These are phyloP conservation scores for Helianthus tuberosus DNA, from an alignment of 129 eudicot species.

Conservation along the genomic window DNA sequence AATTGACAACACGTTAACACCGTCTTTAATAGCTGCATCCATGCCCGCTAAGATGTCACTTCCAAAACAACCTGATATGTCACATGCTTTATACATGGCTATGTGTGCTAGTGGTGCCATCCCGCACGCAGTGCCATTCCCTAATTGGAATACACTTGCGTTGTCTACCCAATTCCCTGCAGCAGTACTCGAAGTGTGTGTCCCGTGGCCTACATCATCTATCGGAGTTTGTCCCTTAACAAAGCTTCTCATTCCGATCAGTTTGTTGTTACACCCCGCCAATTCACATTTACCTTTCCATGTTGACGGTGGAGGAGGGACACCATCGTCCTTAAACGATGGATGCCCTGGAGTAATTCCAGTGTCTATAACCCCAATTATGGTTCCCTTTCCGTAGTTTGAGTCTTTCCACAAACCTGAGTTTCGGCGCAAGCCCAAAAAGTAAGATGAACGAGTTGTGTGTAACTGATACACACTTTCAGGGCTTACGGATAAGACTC, in stretches of 20 bases:
- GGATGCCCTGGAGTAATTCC: slow-evolving; percentile 30
- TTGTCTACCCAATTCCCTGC: slow-evolving; percentile 41
- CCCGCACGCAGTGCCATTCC: slow-evolving; percentile 37
- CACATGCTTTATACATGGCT: slow-evolving; percentile 26
- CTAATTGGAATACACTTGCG: slow-evolving; percentile 39
- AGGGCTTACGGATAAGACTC: slow-evolving; percentile 30
- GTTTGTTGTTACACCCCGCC: slow-evolving; percentile 28
- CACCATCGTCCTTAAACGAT: slow-evolving; percentile 27
- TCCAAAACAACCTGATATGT: not conserved
- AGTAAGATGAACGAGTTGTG: slow-evolving; percentile 37
- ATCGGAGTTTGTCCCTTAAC: slow-evolving; percentile 1
- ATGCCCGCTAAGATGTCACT: not conserved
- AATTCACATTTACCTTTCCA: slow-evolving; percentile 40
- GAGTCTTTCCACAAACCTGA: slow-evolving; percentile 31
- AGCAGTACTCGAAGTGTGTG: slow-evolving; percentile 40
- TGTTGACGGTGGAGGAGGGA: slow-evolving; percentile 40
- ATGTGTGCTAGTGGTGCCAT: slow-evolving; percentile 29
- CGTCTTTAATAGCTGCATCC: slow-evolving; percentile 8
- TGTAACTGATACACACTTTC: slow-evolving; percentile 25
- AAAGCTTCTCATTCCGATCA: slow-evolving; percentile 23
- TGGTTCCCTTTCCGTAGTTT: slow-evolving; percentile 29
- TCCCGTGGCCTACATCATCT: slow-evolving; percentile 43
- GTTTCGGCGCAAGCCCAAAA: slow-evolving; percentile 24
- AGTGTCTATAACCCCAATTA: slow-evolving; percentile 30
- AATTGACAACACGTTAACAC: not conserved